Percentiles rank a stretch among this genome's conserved stretches.
Evolutionary conservation across 2,329 filamentous ascomycete species (phyloP).

Genomic region (Pseudocercospora eumusae): DNA sequence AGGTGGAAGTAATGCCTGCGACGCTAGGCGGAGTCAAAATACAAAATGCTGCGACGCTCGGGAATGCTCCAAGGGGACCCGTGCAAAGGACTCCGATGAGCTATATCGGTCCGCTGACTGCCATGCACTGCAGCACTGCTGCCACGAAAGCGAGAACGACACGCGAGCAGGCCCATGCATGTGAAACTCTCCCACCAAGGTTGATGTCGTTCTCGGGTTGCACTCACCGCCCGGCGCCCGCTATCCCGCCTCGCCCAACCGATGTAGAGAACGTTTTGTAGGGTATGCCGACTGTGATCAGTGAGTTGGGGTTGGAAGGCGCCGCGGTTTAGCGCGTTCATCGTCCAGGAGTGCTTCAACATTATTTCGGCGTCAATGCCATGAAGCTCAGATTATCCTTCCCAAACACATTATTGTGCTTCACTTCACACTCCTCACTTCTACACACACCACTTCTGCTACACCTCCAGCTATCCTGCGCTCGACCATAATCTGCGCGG

Average conservation of each 20-base stretch:
- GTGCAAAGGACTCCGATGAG: constrained; percentile 3
- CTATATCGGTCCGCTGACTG: constrained; percentile 10
- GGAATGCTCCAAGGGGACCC: constrained; percentile 9
- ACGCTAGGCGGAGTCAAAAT: constrained; percentile 8
- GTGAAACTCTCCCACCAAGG: background rate
- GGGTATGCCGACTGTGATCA: constrained; percentile 1
- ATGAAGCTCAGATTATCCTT: constrained; percentile 6
- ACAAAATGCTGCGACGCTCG: constrained; percentile 8
- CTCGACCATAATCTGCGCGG: background rate
- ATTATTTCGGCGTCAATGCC: constrained; percentile 10
- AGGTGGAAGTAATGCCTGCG: constrained; percentile 6
- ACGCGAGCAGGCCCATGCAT: constrained; percentile 7
- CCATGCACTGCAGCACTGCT: background rate
- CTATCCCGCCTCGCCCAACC: constrained; percentile 18
- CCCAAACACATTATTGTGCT: constrained; percentile 14
- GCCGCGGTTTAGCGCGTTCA: constrained; percentile 12
- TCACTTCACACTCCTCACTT: constrained; percentile 1
- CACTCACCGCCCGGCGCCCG: constrained; percentile 4
- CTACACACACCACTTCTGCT: constrained; percentile 3
- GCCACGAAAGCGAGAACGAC: constrained; percentile 12
- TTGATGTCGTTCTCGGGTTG: constrained; percentile 17
- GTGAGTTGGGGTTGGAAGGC: constrained; percentile 18
- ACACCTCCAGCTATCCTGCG: constrained; percentile 9
- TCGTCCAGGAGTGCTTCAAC: constrained; percentile 20
- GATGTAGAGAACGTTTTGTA: constrained; percentile 1